phyloP scores from a whole-genome alignment of 345 rosid species.

The Aquilaria malaccensis region DNA sequence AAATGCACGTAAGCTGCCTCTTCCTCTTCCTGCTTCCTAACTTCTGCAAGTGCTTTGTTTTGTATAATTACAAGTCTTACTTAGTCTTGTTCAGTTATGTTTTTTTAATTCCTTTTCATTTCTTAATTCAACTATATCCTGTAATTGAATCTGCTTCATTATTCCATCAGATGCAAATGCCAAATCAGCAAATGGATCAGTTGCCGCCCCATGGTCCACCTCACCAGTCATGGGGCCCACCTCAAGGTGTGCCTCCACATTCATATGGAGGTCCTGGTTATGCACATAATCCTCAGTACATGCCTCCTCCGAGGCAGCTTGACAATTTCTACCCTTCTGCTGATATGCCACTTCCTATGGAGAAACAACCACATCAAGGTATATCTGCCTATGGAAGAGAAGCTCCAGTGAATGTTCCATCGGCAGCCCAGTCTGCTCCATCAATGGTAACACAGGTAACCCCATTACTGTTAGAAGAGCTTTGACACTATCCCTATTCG shows the following conservation, averaged over 20 bases:
- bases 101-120: background rate
- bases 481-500: no score
- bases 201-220: conserved; percentile 12
- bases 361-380: conserved; percentile 33
- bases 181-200: conserved; percentile 22
- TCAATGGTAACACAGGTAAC: background rate
- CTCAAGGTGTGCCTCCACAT: conserved; percentile 23
- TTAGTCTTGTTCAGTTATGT: background rate
- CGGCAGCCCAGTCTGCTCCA: background rate
- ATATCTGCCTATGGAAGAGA: conserved; percentile 3
- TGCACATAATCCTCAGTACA: conserved; percentile 24
- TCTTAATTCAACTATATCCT: background rate
- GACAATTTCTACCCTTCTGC: conserved; percentile 29
- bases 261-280: conserved; percentile 24
- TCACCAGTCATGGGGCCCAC: conserved; percentile 28
- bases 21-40: background rate
- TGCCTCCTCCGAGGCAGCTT: conserved; percentile 20
- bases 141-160: background rate
- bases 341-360: conserved; percentile 22
- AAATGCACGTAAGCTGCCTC: conserved; percentile 24
- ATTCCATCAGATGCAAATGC: conserved; percentile 23
- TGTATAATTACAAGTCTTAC: background rate
- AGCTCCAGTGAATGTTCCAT: background rate
- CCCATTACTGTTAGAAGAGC: no score
- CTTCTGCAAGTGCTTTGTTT: no score